Conservation (phyloP, 2,329 filamentous ascomycete genomes). For the Beauveria scarabaeidicola region DNA sequence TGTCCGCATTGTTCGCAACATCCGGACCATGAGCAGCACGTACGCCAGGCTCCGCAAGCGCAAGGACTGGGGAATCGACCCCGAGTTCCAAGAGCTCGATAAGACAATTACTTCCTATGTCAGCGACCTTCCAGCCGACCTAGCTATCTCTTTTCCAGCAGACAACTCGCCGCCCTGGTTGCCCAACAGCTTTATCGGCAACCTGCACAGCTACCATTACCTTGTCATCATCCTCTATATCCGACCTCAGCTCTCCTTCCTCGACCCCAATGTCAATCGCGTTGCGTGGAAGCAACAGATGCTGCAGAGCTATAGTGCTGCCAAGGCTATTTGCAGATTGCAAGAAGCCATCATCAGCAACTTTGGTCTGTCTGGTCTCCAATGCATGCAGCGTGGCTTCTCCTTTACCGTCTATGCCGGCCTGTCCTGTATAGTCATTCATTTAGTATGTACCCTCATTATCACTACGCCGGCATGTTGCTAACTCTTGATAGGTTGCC, state of each 20-base stretch:
- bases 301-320: conserved; percentile 74
- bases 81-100: conserved; percentile 72
- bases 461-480: neutral
- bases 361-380: conserved; percentile 70
- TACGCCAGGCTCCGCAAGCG: conserved; percentile 68
- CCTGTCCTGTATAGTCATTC: conserved; percentile 84
- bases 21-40: conserved; percentile 66
- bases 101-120: conserved; percentile 70
- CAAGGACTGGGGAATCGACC: conserved; percentile 81
- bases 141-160: conserved; percentile 67
- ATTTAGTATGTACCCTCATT: conserved; percentile 58
- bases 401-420: conserved; percentile 94
- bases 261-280: conserved; percentile 61
- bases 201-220: conserved; percentile 83
- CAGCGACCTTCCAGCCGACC: conserved; percentile 65
- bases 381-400: conserved; percentile 89
- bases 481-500: conserved; percentile 55
- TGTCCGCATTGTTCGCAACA: conserved; percentile 65
- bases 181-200: conserved; percentile 78
- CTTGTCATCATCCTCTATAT: conserved; percentile 80
- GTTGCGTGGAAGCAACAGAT: conserved; percentile 84
- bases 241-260: conserved; percentile 72
- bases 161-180: conserved; percentile 79
- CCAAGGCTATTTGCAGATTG: conserved; percentile 75
- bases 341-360: conserved; percentile 74